These are phyloP conservation scores for Anthracocystis setariae DNA, from an alignment of 1,284 basidiomycete species.

Conservation along the genomic window DNA sequence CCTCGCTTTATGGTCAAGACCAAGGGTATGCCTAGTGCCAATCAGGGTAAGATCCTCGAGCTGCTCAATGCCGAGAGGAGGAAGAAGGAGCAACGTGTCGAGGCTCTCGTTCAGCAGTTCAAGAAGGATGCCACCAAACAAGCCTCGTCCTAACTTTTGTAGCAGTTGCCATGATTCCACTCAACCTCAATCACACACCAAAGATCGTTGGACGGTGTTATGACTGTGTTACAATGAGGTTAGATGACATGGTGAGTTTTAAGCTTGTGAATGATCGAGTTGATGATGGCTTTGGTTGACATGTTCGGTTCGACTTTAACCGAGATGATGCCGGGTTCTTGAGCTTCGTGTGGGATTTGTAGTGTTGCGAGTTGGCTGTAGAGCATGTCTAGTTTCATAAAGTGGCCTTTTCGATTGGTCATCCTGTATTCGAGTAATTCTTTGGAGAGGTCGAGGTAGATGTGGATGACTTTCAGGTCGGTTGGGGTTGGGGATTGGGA, in stretches of 20 bases:
- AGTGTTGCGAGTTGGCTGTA: conserved; percentile 83
- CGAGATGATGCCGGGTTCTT: conserved; percentile 21
- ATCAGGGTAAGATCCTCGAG: conserved; percentile 57
- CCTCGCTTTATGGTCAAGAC: conserved; percentile 41
- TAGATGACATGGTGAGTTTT: neutral
- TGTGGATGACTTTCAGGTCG: conserved; percentile 75
- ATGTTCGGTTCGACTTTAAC: conserved; percentile 12
- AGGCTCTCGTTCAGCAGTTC: conserved; percentile 38
- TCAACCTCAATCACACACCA: no score
- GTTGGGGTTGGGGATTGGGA: neutral
- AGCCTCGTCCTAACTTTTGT: neutral
- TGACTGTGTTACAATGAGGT: neutral
- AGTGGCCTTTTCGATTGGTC: conserved; percentile 79
- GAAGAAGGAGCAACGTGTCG: conserved; percentile 50
- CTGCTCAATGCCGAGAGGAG: conserved; percentile 44
- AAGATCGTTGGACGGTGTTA: no score
- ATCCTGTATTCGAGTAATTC: conserved; percentile 78
- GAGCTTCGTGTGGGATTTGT: conserved; percentile 73
- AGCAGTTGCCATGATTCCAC: neutral
- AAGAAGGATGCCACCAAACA: conserved; percentile 16
- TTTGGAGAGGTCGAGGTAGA: conserved; percentile 80
- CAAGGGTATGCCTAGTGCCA: conserved; percentile 50
- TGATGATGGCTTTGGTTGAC: conserved; percentile 16
- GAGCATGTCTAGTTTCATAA: conserved; percentile 89
- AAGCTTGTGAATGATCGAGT: neutral